Conservation (phyloP, 1,284 basidiomycete species). For the Phellinidium pouzarii region DNA sequence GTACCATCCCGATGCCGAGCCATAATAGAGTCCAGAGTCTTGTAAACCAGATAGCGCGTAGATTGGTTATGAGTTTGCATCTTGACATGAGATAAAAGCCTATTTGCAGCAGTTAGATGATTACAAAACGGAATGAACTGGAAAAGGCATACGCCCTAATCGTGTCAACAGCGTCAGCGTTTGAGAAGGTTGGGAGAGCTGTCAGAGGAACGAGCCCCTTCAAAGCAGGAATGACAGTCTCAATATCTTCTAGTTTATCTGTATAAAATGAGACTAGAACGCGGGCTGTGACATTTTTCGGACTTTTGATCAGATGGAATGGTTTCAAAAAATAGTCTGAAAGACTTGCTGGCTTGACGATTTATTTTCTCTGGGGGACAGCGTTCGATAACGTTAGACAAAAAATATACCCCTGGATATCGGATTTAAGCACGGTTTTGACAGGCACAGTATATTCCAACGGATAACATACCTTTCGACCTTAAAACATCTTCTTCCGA, state of each 20-base stretch:
- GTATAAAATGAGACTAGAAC: conserved; percentile 82
- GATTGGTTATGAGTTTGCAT: conserved; percentile 82
- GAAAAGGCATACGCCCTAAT: conserved; percentile 55
- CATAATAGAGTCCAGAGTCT: conserved; percentile 77
- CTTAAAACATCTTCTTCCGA: conserved; percentile 77
- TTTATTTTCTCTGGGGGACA: conserved; percentile 66
- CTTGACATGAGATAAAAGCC: conserved; percentile 72
- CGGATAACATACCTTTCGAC: conserved; percentile 56
- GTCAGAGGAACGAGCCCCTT: conserved; percentile 68
- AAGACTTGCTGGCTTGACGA: conserved; percentile 67
- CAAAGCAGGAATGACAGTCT: conserved; percentile 73
- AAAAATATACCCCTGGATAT: conserved; percentile 64
- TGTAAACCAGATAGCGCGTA: conserved; percentile 76
- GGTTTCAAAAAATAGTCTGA: neutral
- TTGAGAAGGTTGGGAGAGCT: conserved; percentile 58
- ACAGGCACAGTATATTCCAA: conserved; percentile 50
- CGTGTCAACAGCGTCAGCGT: conserved; percentile 65
- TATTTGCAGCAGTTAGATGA: conserved; percentile 27
- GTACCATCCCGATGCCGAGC: conserved; percentile 66
- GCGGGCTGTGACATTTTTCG: conserved; percentile 44
- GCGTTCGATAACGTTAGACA: conserved; percentile 57
- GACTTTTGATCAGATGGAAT: no score
- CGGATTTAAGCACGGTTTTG: conserved; percentile 13
- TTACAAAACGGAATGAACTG: neutral
- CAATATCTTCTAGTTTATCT: conserved; percentile 81